Evolutionary conservation across 257 asterid genomes (phyloP), one percentile per base, ranked within the genome.

Genomic region (Linaria vulgaris): DNA sequence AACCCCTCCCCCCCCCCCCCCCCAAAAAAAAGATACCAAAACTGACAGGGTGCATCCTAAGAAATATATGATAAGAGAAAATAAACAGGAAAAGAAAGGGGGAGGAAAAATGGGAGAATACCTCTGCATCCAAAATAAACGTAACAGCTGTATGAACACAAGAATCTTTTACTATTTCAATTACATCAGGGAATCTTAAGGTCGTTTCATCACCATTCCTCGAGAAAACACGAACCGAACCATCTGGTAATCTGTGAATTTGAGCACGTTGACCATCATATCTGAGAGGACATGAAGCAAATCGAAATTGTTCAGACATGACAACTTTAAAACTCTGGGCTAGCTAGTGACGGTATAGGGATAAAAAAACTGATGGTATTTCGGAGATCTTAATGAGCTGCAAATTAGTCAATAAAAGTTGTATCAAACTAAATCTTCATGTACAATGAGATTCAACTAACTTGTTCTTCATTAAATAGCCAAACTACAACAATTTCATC

Each of bases 201-300:
- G 97, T 85, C 65, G 95, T 83, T 73, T 90, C 95, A 72, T 88
- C 95, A 69, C 97, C 97, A 74, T 88, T 88, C 69, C 97, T 80
- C 21, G 97, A 90, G 76, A 83, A 90, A 60, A 90, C 76, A 58
- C 66, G 91, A 56, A 90, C 38, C 34, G 94, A 83, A 61, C 97
- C 94, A 79, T 83, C 91, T 51, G 72, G 70, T 30, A 80, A 68
- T 80, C 84, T 73, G 80, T 90, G 97, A 64, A 90, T 82, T 61
- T 88, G 96, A 66, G 94, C 97, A 69, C 97, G 90, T 74, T 90
- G 97, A 74, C 97, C 97, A 76, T 90, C 97, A 76, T 90, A 90
- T 71, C 97, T 90, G 81, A 61, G 69, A 79, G 66, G 63, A 65
- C 67, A 76, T 43, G 6, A 31, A 37, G 53, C 37, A 71, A 49